Conservation (phyloP, 441 rosid species). For the Raphanus hybrid region DNA sequence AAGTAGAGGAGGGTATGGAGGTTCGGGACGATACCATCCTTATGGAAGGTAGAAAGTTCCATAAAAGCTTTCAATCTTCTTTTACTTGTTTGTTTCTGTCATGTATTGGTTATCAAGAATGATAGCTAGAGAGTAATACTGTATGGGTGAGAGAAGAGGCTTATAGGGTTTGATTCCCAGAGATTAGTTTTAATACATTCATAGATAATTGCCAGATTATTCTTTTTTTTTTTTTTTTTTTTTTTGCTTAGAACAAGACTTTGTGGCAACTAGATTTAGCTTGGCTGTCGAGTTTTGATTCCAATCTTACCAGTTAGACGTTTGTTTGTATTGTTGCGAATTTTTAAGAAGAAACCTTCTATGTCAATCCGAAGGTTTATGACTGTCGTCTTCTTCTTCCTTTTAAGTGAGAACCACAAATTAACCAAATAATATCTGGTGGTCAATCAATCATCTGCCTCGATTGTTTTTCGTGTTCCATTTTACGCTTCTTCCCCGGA, state of each 20-base stretch:
- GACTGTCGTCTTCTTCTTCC: not conserved
- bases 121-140: conserved; percentile 31
- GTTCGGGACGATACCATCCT: conserved; percentile 85
- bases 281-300: conserved; percentile 18
- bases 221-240: not conserved
- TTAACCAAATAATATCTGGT: conserved; percentile 15
- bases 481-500: not conserved
- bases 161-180: conserved; percentile 28
- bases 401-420: conserved; percentile 29
- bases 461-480: conserved; percentile 4
- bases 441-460: conserved; percentile 25
- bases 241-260: conserved; percentile 17
- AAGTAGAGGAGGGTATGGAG: conserved; percentile 43
- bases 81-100: not conserved
- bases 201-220: conserved; percentile 34
- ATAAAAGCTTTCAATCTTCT: conserved; percentile 26
- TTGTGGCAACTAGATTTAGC: conserved; percentile 26
- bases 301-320: not conserved
- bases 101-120: conserved; percentile 32
- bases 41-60: conserved; percentile 69
- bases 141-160: conserved; percentile 35
- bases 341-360: conserved; percentile 6
- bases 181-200: conserved; percentile 19
- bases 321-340: not conserved
- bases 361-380: not conserved